Evolutionary conservation across 768 basidiomycete genomes (phyloP).

Genomic region (Omphalotus guepiniiformis): DNA sequence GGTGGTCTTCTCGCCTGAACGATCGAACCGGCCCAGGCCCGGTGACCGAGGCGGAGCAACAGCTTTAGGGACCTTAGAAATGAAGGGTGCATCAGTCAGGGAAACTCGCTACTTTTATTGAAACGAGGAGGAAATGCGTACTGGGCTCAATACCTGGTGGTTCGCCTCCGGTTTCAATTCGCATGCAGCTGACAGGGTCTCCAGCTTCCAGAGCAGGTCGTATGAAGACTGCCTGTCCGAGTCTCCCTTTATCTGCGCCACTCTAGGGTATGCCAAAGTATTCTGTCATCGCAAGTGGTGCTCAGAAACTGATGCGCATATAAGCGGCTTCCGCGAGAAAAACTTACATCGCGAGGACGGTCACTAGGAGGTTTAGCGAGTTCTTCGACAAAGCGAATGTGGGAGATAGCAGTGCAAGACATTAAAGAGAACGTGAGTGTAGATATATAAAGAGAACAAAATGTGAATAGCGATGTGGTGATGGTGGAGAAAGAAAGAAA

Average conservation of each 20-base stretch:
- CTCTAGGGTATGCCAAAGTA: conserved; percentile 33
- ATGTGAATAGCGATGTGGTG: conserved; percentile 2
- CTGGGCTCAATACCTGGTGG: too few relatives aligned
- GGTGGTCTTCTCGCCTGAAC: neutral
- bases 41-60: neutral
- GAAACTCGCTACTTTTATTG: too few relatives aligned
- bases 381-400: conserved; percentile 6
- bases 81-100: neutral
- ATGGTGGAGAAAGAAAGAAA: conserved; percentile 3
- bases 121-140: too few relatives aligned
- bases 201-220: conserved; percentile 35
- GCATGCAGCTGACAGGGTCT: conserved; percentile 21
- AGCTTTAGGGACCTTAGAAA: neutral
- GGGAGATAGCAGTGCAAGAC: conserved; percentile 2
- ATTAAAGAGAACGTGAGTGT: conserved; percentile 3
- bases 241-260: conserved; percentile 34
- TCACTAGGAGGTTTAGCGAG: conserved; percentile 6
- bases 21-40: neutral
- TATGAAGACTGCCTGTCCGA: conserved; percentile 27
- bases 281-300: too few relatives aligned
- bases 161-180: too few relatives aligned
- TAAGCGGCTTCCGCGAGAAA: too few relatives aligned
- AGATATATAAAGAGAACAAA: neutral
- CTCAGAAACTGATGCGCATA: too few relatives aligned
- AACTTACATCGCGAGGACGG: conserved; percentile 10